Base-by-base conservation (phyloP, 768 basidiomycete genomes). In the Rubroboletus pulcherrimus region DNA sequence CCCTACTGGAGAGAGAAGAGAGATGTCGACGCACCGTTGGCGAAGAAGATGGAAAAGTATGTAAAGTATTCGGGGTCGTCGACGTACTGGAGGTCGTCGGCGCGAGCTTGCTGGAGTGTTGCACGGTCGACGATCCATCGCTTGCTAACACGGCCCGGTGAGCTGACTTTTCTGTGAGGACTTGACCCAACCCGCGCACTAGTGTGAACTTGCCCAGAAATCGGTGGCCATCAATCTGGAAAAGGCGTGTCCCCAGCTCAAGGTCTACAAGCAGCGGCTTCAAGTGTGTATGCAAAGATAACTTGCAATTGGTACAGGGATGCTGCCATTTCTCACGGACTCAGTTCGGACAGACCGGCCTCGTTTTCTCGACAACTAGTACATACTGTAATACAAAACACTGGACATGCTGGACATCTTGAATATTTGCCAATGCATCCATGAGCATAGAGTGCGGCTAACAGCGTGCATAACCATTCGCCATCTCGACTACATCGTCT, bases 151-250 rank as follows among this genome's bases (percentile, higher is more conserved):
- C 38, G 50, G 47, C 53, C 39, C 51, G 39, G 67, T 64, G 59
- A 59, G 56, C 63, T 59, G 31, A 52, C 41, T 33, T 44, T 38
- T 40, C 33, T 17, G 31, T 19, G 45, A 61, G 56, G 49, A 63
- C 46, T 48, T 47, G 48, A 47, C 24, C 44, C 37, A 54, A 57
- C 44, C 53, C 52, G 68, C 80, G 75, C 69, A 91, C 89, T 87
- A 86, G 72, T 97, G 94, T 49, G 92, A 90, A 66, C 92, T 94
- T 30, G 84, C 80, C 91, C 91, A 97, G 68, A 93, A 96, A 73
- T 93, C 88, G 37, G 90, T 91, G 5, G 91, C 89, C 91, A 93
- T 93, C 34, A 34, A 35, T 29, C 15, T 11, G 17, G 26, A 19
- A 33, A 33, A 21, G 26, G 44, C 11, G 50, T 17, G 17, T 26